Base-by-base conservation (phyloP, 371 early-diverging fungal genomes). In the Circinella umbellata region DNA sequence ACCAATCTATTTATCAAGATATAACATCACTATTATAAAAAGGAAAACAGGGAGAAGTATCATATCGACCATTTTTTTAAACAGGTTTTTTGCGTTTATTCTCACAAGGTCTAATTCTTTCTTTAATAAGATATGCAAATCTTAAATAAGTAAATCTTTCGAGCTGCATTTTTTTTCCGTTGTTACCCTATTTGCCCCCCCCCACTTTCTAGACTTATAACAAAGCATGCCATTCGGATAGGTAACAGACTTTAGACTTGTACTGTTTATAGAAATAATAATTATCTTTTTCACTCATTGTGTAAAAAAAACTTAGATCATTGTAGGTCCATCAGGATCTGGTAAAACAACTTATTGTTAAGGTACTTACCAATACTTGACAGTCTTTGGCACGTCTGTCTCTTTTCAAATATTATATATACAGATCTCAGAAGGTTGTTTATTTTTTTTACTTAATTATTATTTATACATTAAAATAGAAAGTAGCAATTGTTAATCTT, bases 311-410 rank as follows among this genome's bases (percentile, higher is more conserved):
- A 9, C 6, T 9, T 9, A 96, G 91, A 77, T 99, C 51, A 94
- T 98, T 46, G 92, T 98, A 66, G 99, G 99, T 4, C 98, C 98
- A 64, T 97, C 99, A 68, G 99, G 99, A 27, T 93, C 95, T 42
- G 99, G 99, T 11, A 99, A 99, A 82, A 96, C 98, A 13, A 97
- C 99, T 0, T 99, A 98, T 73, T 97, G 98, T 81, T 86, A 91
- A 79, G 97, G 97, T 42, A 86, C 98, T 77, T 88, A 92, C 68
- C 97, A 98, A 81, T 96, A 96, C 71, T 86, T 95, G 69, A 86
- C 79, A 27, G 91, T 88, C 5, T 86, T 93, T 46, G 93, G 94
- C 54, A 88, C 94, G 93, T 42, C 1, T 90, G 85, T 7, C 18
- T 35, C 2, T 8, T 61, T 18, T 11, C 14, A 61, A 18, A 37